A percentile compares a stretch with the other conserved stretches of the same genome.
phyloP scores from a whole-genome alignment of 1,284 basidiomycete species.

The Gastroboletus turbinatus region DNA sequence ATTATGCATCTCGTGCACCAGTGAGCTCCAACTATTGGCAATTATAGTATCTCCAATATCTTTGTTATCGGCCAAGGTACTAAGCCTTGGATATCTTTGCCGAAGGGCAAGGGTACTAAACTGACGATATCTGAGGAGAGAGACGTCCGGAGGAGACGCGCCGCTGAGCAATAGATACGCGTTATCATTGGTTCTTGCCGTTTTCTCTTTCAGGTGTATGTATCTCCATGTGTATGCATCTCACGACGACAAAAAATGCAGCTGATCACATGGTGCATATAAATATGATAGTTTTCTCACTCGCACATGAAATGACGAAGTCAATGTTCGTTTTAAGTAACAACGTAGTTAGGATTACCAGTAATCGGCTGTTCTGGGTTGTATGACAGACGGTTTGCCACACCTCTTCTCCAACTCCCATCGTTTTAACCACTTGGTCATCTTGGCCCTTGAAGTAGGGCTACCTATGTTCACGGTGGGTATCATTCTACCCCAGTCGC shows the following conservation, averaged over 20 bases:
- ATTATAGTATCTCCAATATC: conserved; percentile 86
- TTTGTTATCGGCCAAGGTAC: conserved; percentile 95
- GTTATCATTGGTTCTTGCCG: conserved; percentile 21
- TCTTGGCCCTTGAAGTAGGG: conserved; percentile 75
- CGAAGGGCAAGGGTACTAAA: conserved; percentile 98
- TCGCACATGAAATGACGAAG: no score
- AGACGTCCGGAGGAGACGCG: conserved; percentile 74
- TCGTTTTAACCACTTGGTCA: conserved; percentile 82
- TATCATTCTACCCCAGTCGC: conserved; percentile 84
- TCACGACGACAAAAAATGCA: conserved; percentile 26
- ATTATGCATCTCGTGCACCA: neutral
- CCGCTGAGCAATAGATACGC: conserved; percentile 54
- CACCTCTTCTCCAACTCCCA: conserved; percentile 82
- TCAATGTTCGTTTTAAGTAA: neutral
- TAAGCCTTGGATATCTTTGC: conserved; percentile 97
- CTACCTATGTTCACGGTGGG: conserved; percentile 95
- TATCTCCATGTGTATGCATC: conserved; percentile 16
- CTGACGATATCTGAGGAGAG: conserved; percentile 88
- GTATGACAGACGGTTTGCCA: conserved; percentile 52
- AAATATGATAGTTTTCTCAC: conserved; percentile 1
- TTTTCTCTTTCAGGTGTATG: conserved; percentile 28
- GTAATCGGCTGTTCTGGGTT: conserved; percentile 62
- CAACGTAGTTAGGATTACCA: conserved; percentile 46
- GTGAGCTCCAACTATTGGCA: conserved; percentile 2
- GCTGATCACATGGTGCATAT: conserved; percentile 17